Evolutionary conservation across 108 stramenopile species (phyloP).

Genomic region (Skeletonema tropicum): DNA sequence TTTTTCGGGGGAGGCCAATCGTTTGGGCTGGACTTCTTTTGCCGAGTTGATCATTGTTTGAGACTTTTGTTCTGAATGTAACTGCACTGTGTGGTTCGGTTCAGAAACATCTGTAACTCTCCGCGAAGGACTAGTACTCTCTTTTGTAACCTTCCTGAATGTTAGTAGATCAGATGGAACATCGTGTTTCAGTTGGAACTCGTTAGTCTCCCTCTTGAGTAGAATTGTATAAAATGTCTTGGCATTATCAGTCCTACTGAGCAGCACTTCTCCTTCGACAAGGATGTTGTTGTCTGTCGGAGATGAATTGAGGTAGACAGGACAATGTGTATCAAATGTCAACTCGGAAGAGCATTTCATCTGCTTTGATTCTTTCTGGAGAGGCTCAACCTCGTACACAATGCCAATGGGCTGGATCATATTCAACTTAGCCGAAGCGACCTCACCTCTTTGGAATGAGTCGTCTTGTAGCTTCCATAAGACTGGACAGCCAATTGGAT

Average conservation of each 20-base stretch:
- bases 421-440: neutral
- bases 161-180: constrained; percentile 1
- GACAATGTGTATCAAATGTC: constrained; percentile 15
- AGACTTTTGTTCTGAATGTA: neutral
- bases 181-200: constrained; percentile 10
- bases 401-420: neutral
- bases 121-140: neutral
- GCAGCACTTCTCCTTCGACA: constrained; percentile 12
- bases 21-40: neutral
- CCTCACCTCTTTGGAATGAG: constrained; percentile 7
- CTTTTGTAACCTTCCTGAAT: neutral
- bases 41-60: neutral
- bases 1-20: neutral
- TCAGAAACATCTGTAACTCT: neutral
- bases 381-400: constrained; percentile 6
- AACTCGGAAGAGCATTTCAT: constrained; percentile 5
- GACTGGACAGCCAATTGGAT: constrained; percentile 13
- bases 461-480: constrained; percentile 14
- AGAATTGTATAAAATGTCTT: constrained; percentile 10
- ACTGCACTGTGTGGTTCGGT: neutral
- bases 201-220: constrained; percentile 3
- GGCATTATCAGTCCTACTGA: neutral
- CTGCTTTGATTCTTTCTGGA: neutral
- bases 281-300: neutral
- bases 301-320: constrained; percentile 10